Base-by-base conservation (phyloP, 177 flowering plant species). In the Vitis hybrid region DNA sequence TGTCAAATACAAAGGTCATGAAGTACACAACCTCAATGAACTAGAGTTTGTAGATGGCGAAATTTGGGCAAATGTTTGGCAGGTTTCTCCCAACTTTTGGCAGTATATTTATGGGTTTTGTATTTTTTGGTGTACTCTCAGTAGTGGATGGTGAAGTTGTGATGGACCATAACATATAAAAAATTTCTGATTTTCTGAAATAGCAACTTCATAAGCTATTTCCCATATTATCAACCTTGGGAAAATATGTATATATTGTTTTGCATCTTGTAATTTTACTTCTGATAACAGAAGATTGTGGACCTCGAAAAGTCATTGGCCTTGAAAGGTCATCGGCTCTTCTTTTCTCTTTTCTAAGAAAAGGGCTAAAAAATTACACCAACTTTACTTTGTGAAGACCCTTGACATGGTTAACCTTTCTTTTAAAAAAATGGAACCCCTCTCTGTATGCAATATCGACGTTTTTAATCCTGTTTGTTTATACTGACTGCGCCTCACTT, bases 21-120 rank as follows among this genome's bases (percentile, higher is more conserved):
- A 94, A 81, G 90, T 96, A 34, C 83, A 78, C 74, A 77, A 82
- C 76, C 90, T 96, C 68, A 96, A 96, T 75, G 99, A 96, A 73
- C 77, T 96, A 69, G 98, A 96, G 83, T 94, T 77, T 67, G 59
- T 96, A 52, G 78, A 90, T 73, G 90, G 86, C 66, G 99, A 96
- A 89, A 85, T 96, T 63, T 96, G 98, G 98, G 98, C 99, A 68
- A 96, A 96, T 77, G 78, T 96, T 72, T 96, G 84, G 86, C 75
- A 67, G 97, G 99, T 92, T 76, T 26, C 16, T 9, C 49, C 54
- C 70, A 13, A 20, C 39, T 16, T 51, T 19, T 61, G 31, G 16
- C 29, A 20, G 39, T 39, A 15, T n/a, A 50, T 50, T 50, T 64
- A 50, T 50, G 7, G 58, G 12, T 31, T 62, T 4, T 31, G 48